phyloP scores from a whole-genome alignment of 495 filamentous ascomycete genomes.

The Penicillium arizonense region DNA sequence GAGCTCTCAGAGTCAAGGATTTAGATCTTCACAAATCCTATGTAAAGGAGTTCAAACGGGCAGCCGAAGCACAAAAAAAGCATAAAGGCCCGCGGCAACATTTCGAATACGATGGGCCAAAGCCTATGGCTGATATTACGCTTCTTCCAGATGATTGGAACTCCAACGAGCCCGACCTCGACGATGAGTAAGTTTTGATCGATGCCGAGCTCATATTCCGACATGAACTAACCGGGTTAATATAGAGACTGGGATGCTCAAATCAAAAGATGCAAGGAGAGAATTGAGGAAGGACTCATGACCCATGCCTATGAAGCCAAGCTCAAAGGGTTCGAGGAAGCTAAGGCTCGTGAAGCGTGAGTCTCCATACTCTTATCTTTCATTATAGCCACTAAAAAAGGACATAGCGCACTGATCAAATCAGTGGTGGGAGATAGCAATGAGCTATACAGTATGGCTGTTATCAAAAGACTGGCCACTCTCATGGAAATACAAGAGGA shows the following conservation, averaged over 20 bases:
- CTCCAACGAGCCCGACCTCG: too few relatives aligned
- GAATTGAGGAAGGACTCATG: constrained; percentile 11
- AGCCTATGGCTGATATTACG: background rate
- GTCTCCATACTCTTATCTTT: background rate
- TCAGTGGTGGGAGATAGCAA: too few relatives aligned
- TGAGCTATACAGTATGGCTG: too few relatives aligned
- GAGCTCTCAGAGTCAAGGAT: background rate
- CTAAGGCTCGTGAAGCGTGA: background rate
- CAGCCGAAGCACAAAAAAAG: background rate
- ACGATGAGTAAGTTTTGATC: too few relatives aligned
- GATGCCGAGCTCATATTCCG: too few relatives aligned
- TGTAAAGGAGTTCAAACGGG: background rate
- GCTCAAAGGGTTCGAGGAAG: background rate
- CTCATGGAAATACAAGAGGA: background rate
- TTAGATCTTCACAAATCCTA: background rate
- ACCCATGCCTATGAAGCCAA: constrained; percentile 4
- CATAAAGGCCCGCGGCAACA: background rate
- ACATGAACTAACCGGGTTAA: too few relatives aligned
- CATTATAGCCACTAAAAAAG: too few relatives aligned
- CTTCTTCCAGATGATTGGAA: too few relatives aligned
- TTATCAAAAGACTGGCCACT: too few relatives aligned
- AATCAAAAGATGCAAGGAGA: constrained; percentile 11
- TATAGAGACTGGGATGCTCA: background rate
- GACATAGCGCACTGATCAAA: too few relatives aligned
- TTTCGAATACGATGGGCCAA: background rate